Evolutionary conservation across 441 rosid genomes (phyloP).

Genomic region (Syzygium syzygioides): DNA sequence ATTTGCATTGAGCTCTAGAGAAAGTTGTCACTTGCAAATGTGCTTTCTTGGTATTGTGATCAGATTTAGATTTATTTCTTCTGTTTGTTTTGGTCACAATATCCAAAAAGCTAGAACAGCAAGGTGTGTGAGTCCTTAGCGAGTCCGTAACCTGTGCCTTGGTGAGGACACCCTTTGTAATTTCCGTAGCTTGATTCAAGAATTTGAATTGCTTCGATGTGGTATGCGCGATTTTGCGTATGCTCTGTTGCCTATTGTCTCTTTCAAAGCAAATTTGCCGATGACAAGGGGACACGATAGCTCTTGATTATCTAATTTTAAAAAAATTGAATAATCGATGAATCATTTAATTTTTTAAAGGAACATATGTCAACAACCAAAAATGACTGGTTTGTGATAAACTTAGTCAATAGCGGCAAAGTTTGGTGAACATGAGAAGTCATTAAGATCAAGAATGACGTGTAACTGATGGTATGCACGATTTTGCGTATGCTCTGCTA

Average conservation of each 20-base stretch:
- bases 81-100: not conserved
- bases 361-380: no score
- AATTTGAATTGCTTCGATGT: not conserved
- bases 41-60: not conserved
- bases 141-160: not conserved
- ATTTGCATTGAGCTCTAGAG: not conserved
- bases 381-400: no score
- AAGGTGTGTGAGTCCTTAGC: not conserved
- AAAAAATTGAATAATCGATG: no score
- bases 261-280: not conserved
- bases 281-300: no score
- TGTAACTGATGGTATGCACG: no score
- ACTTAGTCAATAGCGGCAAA: no score
- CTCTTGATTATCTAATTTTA: no score
- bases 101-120: not conserved
- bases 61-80: not conserved
- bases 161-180: not conserved
- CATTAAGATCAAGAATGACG: no score
- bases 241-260: conserved; percentile 7
- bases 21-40: not conserved
- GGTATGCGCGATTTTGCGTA: not conserved
- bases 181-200: not conserved
- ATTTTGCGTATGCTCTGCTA: no score
- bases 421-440: no score
- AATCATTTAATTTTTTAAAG: no score